Evolutionary conservation across 495 filamentous ascomycete genomes (phyloP).

Genomic region (Letharia lupina): DNA sequence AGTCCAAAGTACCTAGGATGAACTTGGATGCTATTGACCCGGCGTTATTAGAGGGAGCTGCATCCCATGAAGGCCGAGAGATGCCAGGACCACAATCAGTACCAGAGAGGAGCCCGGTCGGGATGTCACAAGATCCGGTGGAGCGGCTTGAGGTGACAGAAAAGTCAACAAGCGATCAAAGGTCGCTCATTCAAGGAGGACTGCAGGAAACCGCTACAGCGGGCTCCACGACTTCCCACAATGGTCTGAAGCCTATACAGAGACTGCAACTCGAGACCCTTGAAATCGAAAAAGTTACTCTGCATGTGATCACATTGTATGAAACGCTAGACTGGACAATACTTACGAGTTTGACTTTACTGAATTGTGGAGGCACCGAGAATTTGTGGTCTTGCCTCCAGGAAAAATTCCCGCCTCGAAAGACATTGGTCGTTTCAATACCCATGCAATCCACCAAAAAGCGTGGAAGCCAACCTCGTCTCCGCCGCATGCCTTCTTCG

Average conservation of each 20-base stretch:
- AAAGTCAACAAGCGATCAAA: not conserved
- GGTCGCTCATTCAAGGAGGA: not conserved
- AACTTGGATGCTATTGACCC: slow-evolving; percentile 14
- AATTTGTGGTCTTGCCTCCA: slow-evolving; percentile 74
- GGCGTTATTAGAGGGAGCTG: slow-evolving; percentile 9
- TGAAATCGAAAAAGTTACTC: slow-evolving; percentile 72
- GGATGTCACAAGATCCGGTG: not conserved
- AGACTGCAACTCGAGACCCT: slow-evolving; percentile 65
- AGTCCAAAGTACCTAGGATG: not conserved
- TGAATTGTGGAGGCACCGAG: slow-evolving; percentile 71
- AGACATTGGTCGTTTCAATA: slow-evolving; percentile 17
- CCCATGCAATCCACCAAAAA: slow-evolving; percentile 7
- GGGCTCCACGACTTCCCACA: not conserved
- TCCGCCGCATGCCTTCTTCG: slow-evolving; percentile 16
- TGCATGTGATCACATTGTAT: slow-evolving; percentile 60
- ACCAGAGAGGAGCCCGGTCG: not conserved
- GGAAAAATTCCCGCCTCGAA: slow-evolving; percentile 58
- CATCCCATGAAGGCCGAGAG: slow-evolving; percentile 5
- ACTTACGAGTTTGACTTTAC: slow-evolving; percentile 70
- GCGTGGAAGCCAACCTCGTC: slow-evolving; percentile 7
- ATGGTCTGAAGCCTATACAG: slow-evolving; percentile 2
- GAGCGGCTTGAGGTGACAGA: not conserved
- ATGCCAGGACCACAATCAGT: not conserved
- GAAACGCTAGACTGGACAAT: slow-evolving; percentile 72
- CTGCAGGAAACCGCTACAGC: not conserved